These are phyloP conservation scores for Metroxylon sagu DNA, from an alignment of 176 grass and related monocot genomes.

Conservation along the genomic window DNA sequence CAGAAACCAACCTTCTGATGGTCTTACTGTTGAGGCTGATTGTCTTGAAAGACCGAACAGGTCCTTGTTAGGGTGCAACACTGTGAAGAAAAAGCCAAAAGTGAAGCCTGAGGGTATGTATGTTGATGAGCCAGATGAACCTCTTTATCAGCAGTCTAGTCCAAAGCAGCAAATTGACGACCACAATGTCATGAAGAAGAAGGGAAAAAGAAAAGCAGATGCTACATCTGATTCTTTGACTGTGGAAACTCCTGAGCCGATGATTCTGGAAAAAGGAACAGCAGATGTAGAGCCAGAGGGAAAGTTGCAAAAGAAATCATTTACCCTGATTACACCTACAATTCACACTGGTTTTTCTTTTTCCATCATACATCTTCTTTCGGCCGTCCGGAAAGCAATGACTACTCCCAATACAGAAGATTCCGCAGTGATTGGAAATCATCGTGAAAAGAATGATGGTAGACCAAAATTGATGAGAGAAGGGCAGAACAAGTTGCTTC, in stretches of 20 bases:
- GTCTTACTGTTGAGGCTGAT: constrained; percentile 15
- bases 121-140: constrained; percentile 34
- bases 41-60: constrained; percentile 28
- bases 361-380: constrained; percentile 89
- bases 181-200: constrained; percentile 58
- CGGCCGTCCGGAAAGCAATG: constrained; percentile 86
- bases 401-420: constrained; percentile 36
- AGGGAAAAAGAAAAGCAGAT: constrained; percentile 76
- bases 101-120: constrained; percentile 40
- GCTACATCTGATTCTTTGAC: constrained; percentile 19
- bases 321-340: constrained; percentile 75
- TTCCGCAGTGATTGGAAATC: constrained; percentile 17
- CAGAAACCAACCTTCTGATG: constrained; percentile 33
- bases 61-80: constrained; percentile 35
- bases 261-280: constrained; percentile 29
- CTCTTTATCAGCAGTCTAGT: constrained; percentile 27
- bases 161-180: constrained; percentile 32
- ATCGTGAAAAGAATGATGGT: constrained; percentile 37
- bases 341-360: constrained; percentile 96
- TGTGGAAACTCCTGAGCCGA: constrained; percentile 32
- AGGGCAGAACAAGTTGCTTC: constrained; percentile 31
- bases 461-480: constrained; percentile 31
- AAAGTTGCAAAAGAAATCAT: constrained; percentile 73
- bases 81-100: constrained; percentile 55
- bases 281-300: constrained; percentile 49